These are phyloP conservation scores for Pythium chondricola DNA, from an alignment of 352 stramenopile genomes.

Conservation along the genomic window DNA sequence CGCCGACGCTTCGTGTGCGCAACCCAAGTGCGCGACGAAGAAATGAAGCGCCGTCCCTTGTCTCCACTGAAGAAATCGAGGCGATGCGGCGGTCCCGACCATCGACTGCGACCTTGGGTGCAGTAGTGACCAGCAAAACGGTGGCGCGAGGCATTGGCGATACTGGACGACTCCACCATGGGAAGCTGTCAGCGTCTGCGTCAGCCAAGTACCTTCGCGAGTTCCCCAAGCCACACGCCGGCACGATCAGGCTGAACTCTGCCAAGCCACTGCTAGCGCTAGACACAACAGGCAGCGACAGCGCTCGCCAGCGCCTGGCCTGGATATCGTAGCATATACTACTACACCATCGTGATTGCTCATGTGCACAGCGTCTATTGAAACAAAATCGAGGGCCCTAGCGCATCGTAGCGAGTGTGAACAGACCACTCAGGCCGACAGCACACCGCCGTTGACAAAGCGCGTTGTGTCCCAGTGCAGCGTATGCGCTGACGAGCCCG, in stretches of 20 bases:
- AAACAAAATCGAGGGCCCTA: background rate
- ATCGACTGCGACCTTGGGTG: constrained; percentile 6
- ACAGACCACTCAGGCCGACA: background rate
- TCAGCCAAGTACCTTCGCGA: constrained; percentile 41
- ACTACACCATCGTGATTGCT: background rate
- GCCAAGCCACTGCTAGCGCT: constrained; percentile 1
- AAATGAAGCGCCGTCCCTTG: background rate
- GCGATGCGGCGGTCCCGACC: constrained; percentile 7
- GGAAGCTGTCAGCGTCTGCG: background rate
- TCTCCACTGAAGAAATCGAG: constrained; percentile 6
- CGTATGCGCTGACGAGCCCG: background rate
- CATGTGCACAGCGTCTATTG: constrained; percentile 5
- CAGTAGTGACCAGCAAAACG: background rate
- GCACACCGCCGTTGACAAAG: background rate
- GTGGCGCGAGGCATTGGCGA: background rate
- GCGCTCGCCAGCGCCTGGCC: constrained; percentile 29
- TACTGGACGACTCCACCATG: constrained; percentile 5
- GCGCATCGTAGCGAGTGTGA: background rate
- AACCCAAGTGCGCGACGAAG: constrained; percentile 3
- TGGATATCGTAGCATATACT: constrained; percentile 29
- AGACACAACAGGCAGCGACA: constrained; percentile 1
- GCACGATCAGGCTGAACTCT: constrained; percentile 26
- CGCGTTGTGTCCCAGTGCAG: constrained; percentile 15
- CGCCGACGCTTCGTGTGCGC: constrained; percentile 10
- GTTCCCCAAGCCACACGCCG: constrained; percentile 46